Evolutionary conservation across 495 filamentous ascomycete genomes (phyloP).

Genomic region (Margaritispora aquatica): DNA sequence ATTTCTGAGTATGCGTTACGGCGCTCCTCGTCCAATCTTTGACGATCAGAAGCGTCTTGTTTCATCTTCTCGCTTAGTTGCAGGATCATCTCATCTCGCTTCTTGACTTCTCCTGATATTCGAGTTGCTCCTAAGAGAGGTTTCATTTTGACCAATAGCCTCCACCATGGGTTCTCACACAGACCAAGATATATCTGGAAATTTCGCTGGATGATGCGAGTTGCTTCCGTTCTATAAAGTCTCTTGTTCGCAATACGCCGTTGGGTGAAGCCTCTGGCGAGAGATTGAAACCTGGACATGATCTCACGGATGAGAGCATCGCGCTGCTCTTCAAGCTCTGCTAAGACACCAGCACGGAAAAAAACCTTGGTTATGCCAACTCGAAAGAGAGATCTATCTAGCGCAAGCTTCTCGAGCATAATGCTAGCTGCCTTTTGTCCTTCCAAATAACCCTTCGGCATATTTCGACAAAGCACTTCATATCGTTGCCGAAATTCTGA

Average conservation of each 20-base stretch:
- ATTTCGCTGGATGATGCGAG: conserved; percentile 89
- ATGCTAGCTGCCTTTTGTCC: conserved; percentile 77
- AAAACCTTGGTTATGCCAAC: conserved; percentile 98
- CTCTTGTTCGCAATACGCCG: conserved; percentile 84
- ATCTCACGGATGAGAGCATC: conserved; percentile 89
- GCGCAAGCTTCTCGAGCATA: conserved; percentile 82
- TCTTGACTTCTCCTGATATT: conserved; percentile 86
- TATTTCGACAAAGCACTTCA: conserved; percentile 85
- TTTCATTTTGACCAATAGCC: conserved; percentile 90
- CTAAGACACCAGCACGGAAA: conserved; percentile 93
- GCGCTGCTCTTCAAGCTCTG: conserved; percentile 91
- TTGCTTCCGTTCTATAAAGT: conserved; percentile 89
- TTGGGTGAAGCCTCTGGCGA: conserved; percentile 84
- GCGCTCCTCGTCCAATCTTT: conserved; percentile 85
- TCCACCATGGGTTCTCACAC: conserved; percentile 93
- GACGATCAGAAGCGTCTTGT: conserved; percentile 64
- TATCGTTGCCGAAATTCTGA: conserved; percentile 93
- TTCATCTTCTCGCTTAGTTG: conserved; percentile 79
- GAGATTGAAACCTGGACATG: conserved; percentile 87
- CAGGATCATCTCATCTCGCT: conserved; percentile 86
- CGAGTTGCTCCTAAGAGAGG: conserved; percentile 87
- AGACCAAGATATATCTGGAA: conserved; percentile 84
- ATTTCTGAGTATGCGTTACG: conserved; percentile 82
- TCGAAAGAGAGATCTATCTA: conserved; percentile 82
- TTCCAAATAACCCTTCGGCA: conserved; percentile 88